Evolutionary conservation across 306 rosid species (phyloP).

Genomic region (Psophocarpus tetragonolobus): DNA sequence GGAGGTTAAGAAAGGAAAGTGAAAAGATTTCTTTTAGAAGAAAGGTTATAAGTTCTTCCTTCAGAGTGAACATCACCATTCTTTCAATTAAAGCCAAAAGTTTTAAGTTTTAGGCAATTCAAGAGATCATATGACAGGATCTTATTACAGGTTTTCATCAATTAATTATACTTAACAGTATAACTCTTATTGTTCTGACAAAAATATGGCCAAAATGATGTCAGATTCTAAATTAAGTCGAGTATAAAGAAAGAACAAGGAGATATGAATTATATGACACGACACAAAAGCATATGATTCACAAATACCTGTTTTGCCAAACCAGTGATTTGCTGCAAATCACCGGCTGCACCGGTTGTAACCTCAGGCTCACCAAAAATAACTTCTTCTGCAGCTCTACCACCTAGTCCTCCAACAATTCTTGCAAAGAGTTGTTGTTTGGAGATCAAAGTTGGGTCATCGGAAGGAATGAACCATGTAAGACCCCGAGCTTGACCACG

Average conservation of each 20-base stretch:
- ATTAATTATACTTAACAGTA: conserved; percentile 23
- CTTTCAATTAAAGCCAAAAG: not conserved
- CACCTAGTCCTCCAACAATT: conserved; percentile 97
- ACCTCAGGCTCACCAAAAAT: conserved; percentile 98
- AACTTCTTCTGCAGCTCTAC: conserved; percentile 98
- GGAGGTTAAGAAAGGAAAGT: conserved; percentile 2
- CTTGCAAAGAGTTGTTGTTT: conserved; percentile 98
- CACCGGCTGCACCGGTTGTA: conserved; percentile 99
- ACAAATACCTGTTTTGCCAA: conserved; percentile 88
- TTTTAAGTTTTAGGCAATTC: conserved; percentile 35
- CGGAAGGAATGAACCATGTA: conserved; percentile 96
- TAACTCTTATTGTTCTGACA: not conserved
- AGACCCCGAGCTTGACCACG: conserved; percentile 99
- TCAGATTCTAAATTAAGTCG: not conserved
- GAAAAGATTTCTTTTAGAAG: not conserved
- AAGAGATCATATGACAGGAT: not conserved
- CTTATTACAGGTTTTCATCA: conserved; percentile 19
- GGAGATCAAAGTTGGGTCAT: conserved; percentile 95
- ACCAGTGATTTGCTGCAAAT: conserved; percentile 94
- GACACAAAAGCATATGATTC: not conserved
- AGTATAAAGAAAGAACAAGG: not conserved
- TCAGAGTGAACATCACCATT: not conserved
- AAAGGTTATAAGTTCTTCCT: conserved; percentile 37
- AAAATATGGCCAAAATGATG: not conserved
- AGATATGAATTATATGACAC: not conserved